These are phyloP conservation scores for Oidiodendron maius DNA, from an alignment of 495 filamentous ascomycete species.

Conservation along the genomic window DNA sequence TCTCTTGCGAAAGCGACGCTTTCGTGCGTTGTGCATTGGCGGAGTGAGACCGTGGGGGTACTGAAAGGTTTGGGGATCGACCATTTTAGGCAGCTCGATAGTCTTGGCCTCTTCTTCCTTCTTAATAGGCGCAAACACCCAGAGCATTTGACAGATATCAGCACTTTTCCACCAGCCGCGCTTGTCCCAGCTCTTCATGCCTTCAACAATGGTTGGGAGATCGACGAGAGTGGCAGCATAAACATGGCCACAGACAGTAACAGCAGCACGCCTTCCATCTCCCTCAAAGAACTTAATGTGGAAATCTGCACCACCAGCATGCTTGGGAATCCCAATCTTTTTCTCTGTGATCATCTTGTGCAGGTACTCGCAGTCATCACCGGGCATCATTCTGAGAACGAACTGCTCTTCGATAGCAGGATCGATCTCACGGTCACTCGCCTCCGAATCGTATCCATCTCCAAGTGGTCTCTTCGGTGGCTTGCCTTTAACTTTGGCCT, in stretches of 20 bases:
- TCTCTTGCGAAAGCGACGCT: conserved; percentile 79
- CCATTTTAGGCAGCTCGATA: conserved; percentile 55
- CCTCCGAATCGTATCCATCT: conserved; percentile 95
- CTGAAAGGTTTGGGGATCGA: conserved; percentile 59
- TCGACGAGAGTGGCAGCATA: conserved; percentile 85
- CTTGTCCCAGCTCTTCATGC: conserved; percentile 94
- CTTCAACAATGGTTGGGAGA: conserved; percentile 85
- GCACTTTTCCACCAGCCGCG: conserved; percentile 88
- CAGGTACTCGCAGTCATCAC: conserved; percentile 77
- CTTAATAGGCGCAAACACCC: conserved; percentile 65
- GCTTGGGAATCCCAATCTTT: conserved; percentile 56
- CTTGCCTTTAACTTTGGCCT: conserved; percentile 51
- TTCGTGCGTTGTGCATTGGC: conserved; percentile 80
- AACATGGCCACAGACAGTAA: conserved; percentile 60
- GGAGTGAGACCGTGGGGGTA: conserved; percentile 92
- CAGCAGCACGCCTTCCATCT: conserved; percentile 66
- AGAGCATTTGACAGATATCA: conserved; percentile 92
- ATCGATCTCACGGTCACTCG: conserved; percentile 81
- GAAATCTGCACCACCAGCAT: conserved; percentile 63
- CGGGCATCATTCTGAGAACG: conserved; percentile 81
- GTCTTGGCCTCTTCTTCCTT: conserved; percentile 70
- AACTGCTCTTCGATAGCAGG: conserved; percentile 84
- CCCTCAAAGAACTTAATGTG: conserved; percentile 71
- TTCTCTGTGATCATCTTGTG: conserved; percentile 63
- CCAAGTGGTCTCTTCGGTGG: conserved; percentile 60